phyloP scores from a whole-genome alignment of 176 grass and related monocot species.

The Triticum turgidum region DNA sequence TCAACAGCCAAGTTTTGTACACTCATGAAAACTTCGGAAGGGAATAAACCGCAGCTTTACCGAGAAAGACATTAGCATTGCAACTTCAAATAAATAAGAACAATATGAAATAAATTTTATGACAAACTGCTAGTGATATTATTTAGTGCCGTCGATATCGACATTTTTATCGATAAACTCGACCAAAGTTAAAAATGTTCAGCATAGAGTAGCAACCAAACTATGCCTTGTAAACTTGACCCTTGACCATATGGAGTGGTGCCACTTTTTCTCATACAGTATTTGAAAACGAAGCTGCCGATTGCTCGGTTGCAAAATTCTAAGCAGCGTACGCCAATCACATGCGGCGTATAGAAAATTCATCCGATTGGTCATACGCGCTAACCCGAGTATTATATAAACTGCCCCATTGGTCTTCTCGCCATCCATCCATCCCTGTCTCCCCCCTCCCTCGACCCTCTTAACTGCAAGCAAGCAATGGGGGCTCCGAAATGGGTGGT shows the following conservation, averaged over 20 bases:
- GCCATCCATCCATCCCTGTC: slow-evolving; percentile 15
- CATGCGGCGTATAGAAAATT: not conserved
- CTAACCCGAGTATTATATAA: slow-evolving; percentile 14
- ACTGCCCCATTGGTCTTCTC: not conserved
- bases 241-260: not conserved
- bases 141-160: too few relatives aligned
- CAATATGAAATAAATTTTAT: too few relatives aligned
- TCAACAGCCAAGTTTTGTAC: too few relatives aligned
- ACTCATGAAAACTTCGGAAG: too few relatives aligned
- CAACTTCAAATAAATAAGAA: too few relatives aligned
- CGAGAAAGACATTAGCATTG: too few relatives aligned
- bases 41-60: too few relatives aligned
- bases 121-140: too few relatives aligned
- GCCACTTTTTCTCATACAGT: not conserved
- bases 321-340: not conserved
- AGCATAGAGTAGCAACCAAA: not conserved
- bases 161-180: not conserved
- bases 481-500: not conserved
- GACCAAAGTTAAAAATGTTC: not conserved
- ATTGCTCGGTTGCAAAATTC: not conserved
- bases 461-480: slow-evolving; percentile 13
- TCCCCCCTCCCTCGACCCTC: not conserved
- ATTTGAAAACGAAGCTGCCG: not conserved
- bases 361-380: not conserved
- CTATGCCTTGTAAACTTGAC: not conserved